phyloP scores from a whole-genome alignment of 345 rosid species.

The Melastoma malabathricum region DNA sequence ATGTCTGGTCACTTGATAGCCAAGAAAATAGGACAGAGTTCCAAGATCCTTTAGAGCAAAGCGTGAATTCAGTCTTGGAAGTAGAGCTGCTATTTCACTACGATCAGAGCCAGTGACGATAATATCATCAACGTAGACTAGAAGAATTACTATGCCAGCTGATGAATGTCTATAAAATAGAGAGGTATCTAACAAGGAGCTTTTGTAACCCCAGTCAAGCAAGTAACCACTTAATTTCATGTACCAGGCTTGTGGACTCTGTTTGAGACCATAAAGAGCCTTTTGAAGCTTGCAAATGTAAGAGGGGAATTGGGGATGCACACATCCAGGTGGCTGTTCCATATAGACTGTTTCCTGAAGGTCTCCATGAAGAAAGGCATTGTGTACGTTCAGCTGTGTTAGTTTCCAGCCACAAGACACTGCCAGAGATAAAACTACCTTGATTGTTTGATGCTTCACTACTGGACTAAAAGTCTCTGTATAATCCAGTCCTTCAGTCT shows the following conservation, averaged over 20 bases:
- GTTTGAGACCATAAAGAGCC: background rate
- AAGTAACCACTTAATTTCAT: background rate
- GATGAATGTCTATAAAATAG: background rate
- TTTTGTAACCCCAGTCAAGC: background rate
- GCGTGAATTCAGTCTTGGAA: background rate
- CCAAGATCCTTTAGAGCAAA: background rate
- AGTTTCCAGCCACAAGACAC: too few species aligned
- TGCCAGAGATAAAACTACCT: too few species aligned
- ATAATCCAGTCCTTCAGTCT: too few species aligned
- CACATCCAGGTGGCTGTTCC: background rate
- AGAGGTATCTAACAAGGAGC: background rate
- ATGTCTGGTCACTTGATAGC: background rate
- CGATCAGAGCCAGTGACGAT: background rate
- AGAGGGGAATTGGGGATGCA: background rate
- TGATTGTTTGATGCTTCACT: too few species aligned
- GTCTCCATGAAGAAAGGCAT: background rate
- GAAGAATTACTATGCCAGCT: background rate
- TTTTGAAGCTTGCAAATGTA: background rate
- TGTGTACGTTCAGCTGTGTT: background rate
- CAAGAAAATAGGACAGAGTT: background rate
- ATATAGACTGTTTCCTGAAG: background rate
- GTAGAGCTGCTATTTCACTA: background rate
- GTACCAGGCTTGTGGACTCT: background rate
- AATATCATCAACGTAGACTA: slow-evolving; percentile 1
- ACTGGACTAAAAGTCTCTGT: too few species aligned